Conservation (phyloP, 1,139 yeast species). For the Pichia sp. region DNA sequence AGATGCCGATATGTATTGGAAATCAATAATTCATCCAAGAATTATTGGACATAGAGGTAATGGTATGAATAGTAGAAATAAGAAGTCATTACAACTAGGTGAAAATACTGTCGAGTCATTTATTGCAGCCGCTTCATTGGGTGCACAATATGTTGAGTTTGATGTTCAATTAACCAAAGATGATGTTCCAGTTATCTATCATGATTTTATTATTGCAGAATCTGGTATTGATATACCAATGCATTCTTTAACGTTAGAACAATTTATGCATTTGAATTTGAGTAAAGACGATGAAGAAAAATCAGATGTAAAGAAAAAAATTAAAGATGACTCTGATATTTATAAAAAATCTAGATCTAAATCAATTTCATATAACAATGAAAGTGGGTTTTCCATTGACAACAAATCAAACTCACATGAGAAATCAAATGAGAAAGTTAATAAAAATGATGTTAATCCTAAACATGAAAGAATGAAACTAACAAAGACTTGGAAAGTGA, state of each 20-base stretch:
- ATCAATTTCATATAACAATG: constrained; percentile 17
- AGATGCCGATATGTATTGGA: constrained; percentile 85
- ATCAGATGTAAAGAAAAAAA: constrained; percentile 18
- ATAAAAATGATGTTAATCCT: constrained; percentile 21
- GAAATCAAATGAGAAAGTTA: constrained; percentile 2
- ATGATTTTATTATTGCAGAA: constrained; percentile 92
- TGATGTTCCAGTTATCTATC: constrained; percentile 85
- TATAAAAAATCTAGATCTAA: constrained; percentile 22
- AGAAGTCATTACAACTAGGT: constrained; percentile 82
- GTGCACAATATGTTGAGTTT: constrained; percentile 89
- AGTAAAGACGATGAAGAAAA: constrained; percentile 24
- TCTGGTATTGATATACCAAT: constrained; percentile 95
- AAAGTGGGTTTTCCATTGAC: background rate
- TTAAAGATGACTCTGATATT: constrained; percentile 29
- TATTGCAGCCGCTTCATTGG: constrained; percentile 93
- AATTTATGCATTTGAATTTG: constrained; percentile 61
- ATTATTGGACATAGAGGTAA: constrained; percentile 96
- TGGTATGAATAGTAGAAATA: constrained; percentile 70
- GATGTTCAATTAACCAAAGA: constrained; percentile 97
- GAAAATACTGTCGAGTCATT: constrained; percentile 94
- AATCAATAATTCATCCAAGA: constrained; percentile 77
- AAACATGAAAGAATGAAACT: constrained; percentile 67
- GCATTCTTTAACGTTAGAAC: constrained; percentile 88
- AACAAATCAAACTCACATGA: background rate
- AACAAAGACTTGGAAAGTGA: constrained; percentile 79